These are phyloP conservation scores for Lepidium africanum DNA, from an alignment of 345 rosid genomes.

Conservation along the genomic window DNA sequence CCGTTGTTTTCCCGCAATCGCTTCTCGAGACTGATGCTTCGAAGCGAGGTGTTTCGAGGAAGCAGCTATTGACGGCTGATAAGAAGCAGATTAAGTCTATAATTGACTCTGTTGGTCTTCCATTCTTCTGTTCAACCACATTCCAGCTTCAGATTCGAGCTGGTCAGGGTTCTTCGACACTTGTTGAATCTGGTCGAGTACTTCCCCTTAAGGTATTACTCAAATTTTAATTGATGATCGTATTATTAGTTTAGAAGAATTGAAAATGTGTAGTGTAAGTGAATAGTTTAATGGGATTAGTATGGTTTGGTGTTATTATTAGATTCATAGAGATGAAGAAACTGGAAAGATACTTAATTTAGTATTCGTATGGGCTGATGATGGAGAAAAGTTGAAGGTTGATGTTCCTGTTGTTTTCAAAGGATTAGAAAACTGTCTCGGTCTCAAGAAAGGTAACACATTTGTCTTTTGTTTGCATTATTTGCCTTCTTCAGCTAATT, in stretches of 20 bases:
- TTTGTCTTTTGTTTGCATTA: neutral
- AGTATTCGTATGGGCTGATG: slow-evolving; percentile 88
- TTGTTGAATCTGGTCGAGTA: no score
- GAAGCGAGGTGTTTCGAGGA: slow-evolving; percentile 42
- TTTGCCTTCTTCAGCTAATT: neutral
- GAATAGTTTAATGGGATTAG: neutral
- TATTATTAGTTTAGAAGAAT: neutral
- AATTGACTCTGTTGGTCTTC: no score
- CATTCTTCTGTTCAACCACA: no score
- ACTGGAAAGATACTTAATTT: slow-evolving; percentile 74
- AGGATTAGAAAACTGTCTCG: slow-evolving; percentile 69
- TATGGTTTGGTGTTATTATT: neutral
- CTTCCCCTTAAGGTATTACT: slow-evolving; percentile 66
- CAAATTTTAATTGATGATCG: neutral
- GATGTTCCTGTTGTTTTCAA: slow-evolving; percentile 80
- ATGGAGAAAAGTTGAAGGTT: slow-evolving; percentile 63
- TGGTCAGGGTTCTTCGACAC: no score
- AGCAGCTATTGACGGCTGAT: slow-evolving; percentile 62
- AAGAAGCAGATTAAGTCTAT: slow-evolving; percentile 23
- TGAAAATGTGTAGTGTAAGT: neutral
- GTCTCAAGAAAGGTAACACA: slow-evolving; percentile 64
- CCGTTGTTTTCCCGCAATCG: slow-evolving; percentile 58
- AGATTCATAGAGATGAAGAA: slow-evolving; percentile 81
- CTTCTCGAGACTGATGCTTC: slow-evolving; percentile 38
- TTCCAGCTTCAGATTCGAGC: no score